Evolutionary conservation across 306 rosid genomes (phyloP), one percentile per base, ranked within the genome.

Genomic region (Rosa chinensis): DNA sequence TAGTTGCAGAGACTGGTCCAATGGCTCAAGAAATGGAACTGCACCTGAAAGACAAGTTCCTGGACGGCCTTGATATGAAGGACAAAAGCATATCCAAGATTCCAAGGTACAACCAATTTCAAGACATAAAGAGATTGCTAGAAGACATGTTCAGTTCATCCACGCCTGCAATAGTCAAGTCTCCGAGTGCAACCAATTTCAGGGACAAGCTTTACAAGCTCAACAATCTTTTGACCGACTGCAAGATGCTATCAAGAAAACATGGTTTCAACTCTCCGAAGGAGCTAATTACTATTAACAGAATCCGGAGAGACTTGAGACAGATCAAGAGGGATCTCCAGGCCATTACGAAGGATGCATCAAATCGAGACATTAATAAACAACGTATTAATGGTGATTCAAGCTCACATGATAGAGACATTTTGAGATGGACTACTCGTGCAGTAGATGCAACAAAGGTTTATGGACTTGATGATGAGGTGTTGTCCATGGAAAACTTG

Each of bases 401-500:
- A 0, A 37, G 66, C 23, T 5, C 47, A 72, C 0, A 3, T 16
- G 66, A 35, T 39, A 23, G 4, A 32, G 50, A 21, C 2, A 32
- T 16, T 47, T 18, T 21, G 43, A 44, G 39, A 32, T 10, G 21
- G 69, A 32, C 61, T 70, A 8, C 83, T 10, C 58, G 6, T 3
- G 25, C 13, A 14, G 73, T 61, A 25, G 59, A 49, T 50, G 55
- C 52, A 25, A 37, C 23, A 18, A 71, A 20, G 78, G 73, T 77
- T 71, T 63, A 63, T 70, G 85, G 85, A 43, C 72, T 82, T 53
- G 78, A 61, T 11, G 68, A 82, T 25, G 74, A 82, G 18, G 66
- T 40, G 28, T 5, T 66, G 47, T 48, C 74, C 5, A n/a, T 82
- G 39, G 21, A 71, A 32, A 76, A 49, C 35, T 43, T 76, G 44